Conservation (phyloP, 2,329 filamentous ascomycete species). For the Aspergillus nomiae region DNA sequence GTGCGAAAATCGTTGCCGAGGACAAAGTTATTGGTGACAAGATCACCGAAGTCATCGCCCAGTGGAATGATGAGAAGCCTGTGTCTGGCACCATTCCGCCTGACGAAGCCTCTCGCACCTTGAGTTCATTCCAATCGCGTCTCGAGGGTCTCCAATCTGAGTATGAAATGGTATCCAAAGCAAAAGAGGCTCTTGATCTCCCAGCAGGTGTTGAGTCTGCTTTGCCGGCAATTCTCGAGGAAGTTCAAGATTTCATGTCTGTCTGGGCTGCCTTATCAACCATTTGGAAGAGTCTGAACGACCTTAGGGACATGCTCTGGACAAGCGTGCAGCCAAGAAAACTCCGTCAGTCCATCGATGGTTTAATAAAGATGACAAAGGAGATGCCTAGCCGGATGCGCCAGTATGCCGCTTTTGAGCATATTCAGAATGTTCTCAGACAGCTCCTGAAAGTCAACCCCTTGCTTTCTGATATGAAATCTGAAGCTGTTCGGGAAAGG, state of each 20-base stretch:
- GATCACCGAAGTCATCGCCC: conserved; percentile 77
- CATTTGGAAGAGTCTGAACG: conserved; percentile 95
- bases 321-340: conserved; percentile 94
- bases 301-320: conserved; percentile 90
- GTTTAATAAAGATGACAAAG: conserved; percentile 95
- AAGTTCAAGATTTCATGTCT: conserved; percentile 98
- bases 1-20: conserved; percentile 92
- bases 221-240: conserved; percentile 84
- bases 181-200: conserved; percentile 93
- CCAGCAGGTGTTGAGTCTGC: conserved; percentile 76
- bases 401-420: conserved; percentile 99
- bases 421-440: conserved; percentile 88
- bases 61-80: conserved; percentile 97
- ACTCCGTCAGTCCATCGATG: conserved; percentile 83
- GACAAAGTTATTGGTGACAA: conserved; percentile 89
- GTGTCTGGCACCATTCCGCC: conserved; percentile 93
- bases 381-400: conserved; percentile 99
- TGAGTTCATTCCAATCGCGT: conserved; percentile 79
- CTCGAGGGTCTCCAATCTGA: conserved; percentile 85
- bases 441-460: conserved; percentile 89
- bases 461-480: conserved; percentile 86
- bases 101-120: conserved; percentile 79
- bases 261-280: conserved; percentile 95
- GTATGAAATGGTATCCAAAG: conserved; percentile 89
- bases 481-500: conserved; percentile 91